Conservation (phyloP, 768 basidiomycete species). For the Suillus lakei region DNA sequence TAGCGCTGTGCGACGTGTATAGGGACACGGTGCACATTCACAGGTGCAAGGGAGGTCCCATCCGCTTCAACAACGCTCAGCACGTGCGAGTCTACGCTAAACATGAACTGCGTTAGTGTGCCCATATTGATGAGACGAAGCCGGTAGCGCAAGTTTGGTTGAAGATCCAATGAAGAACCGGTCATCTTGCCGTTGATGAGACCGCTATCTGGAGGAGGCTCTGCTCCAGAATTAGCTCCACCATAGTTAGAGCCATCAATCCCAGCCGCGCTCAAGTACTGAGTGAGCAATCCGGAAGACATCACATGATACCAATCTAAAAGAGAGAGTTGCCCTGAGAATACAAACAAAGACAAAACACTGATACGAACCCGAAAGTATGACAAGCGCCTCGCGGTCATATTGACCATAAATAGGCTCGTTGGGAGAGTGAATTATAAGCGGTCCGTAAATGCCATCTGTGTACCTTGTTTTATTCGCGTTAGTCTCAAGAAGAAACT, state of each 20-base stretch:
- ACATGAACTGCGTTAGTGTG: slow-evolving; percentile 48
- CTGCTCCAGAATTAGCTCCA: slow-evolving; percentile 36
- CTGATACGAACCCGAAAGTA: slow-evolving; percentile 36
- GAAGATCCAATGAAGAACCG: slow-evolving; percentile 34
- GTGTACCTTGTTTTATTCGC: slow-evolving; percentile 38
- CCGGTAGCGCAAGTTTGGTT: slow-evolving; percentile 45
- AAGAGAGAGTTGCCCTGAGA: background rate
- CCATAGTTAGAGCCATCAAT: slow-evolving; percentile 33
- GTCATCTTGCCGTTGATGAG: slow-evolving; percentile 38
- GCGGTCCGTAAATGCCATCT: slow-evolving; percentile 53
- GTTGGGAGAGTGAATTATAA: slow-evolving; percentile 48
- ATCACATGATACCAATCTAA: slow-evolving; percentile 40
- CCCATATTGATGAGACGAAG: slow-evolving; percentile 54
- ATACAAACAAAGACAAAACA: background rate
- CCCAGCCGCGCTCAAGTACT: slow-evolving; percentile 33
- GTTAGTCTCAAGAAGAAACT: slow-evolving; percentile 19
- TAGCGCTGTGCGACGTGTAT: slow-evolving; percentile 55
- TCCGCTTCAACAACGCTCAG: slow-evolving; percentile 55
- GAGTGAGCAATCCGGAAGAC: slow-evolving; percentile 33
- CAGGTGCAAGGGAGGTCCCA: slow-evolving; percentile 46
- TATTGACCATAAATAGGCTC: slow-evolving; percentile 38
- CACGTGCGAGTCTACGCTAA: slow-evolving; percentile 50
- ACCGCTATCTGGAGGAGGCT: slow-evolving; percentile 44
- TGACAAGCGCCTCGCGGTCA: slow-evolving; percentile 45
- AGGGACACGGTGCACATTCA: slow-evolving; percentile 42